Evolutionary conservation across 1,284 basidiomycete genomes (phyloP).

Genomic region (Quambalaria eucalypti): DNA sequence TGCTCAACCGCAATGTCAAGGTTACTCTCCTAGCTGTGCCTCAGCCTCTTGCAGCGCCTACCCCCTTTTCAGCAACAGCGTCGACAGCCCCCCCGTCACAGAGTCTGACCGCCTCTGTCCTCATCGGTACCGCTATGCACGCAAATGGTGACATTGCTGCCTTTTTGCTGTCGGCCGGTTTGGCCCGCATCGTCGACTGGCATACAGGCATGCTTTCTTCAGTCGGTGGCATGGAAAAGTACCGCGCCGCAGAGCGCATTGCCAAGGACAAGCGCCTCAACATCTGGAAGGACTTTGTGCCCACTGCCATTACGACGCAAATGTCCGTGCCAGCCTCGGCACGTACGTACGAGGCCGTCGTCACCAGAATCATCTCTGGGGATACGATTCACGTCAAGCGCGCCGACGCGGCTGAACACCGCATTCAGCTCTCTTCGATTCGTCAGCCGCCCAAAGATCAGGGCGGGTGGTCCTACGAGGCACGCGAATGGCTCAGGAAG

Average conservation of each 20-base stretch:
- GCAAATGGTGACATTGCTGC: slow-evolving; percentile 91
- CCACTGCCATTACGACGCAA: background rate
- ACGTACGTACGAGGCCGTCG: slow-evolving; percentile 59
- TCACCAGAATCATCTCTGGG: slow-evolving; percentile 79
- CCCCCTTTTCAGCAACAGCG: slow-evolving; percentile 58
- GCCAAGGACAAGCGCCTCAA: slow-evolving; percentile 74
- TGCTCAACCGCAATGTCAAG: slow-evolving; percentile 79
- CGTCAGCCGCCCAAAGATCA: slow-evolving; percentile 67
- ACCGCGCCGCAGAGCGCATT: slow-evolving; percentile 74
- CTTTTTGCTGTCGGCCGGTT: slow-evolving; percentile 69
- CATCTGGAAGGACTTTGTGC: slow-evolving; percentile 61
- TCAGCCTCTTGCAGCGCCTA: slow-evolving; percentile 53
- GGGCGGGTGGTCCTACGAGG: slow-evolving; percentile 79
- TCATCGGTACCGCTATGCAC: slow-evolving; percentile 85
- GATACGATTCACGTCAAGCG: slow-evolving; percentile 62
- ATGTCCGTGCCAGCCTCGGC: slow-evolving; percentile 17
- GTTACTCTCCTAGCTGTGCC: slow-evolving; percentile 82
- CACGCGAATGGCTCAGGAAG: slow-evolving; percentile 57
- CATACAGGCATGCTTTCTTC: slow-evolving; percentile 83
- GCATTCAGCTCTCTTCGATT: slow-evolving; percentile 80
- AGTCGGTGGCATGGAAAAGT: slow-evolving; percentile 49
- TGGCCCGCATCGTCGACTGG: slow-evolving; percentile 92
- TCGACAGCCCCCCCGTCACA: slow-evolving; percentile 10
- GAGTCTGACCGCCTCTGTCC: slow-evolving; percentile 56
- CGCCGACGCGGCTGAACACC: slow-evolving; percentile 62